Evolutionary conservation across 2,329 filamentous ascomycete genomes (phyloP).

Genomic region (Aspergillus sp.): DNA sequence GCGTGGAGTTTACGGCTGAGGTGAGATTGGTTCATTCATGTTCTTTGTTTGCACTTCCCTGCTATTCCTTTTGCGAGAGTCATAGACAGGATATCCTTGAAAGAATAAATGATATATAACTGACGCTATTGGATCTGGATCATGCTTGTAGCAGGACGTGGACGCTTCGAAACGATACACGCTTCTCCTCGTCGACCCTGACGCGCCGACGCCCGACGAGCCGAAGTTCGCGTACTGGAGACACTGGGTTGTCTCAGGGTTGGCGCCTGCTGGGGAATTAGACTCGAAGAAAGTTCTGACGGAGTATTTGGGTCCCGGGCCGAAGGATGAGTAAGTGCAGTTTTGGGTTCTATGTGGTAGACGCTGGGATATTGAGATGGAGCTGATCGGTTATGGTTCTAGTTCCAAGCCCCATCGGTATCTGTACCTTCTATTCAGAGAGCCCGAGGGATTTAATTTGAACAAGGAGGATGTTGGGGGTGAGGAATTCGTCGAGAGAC

Average conservation of each 20-base stretch:
- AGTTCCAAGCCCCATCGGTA: slow-evolving; percentile 17
- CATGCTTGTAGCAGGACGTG: not conserved
- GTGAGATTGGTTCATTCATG: not conserved
- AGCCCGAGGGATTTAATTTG: slow-evolving; percentile 4
- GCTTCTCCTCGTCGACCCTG: slow-evolving; percentile 15
- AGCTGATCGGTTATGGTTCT: not conserved
- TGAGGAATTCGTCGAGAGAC: slow-evolving; percentile 16
- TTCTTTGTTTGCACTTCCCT: not conserved
- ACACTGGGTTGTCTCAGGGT: slow-evolving; percentile 17
- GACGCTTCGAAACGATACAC: slow-evolving; percentile 7
- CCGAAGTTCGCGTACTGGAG: slow-evolving; percentile 20
- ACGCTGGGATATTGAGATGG: not conserved
- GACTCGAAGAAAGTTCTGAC: slow-evolving; percentile 4
- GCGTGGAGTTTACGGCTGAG: slow-evolving; percentile 7
- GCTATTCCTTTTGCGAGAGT: too few species aligned
- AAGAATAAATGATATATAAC: too few species aligned
- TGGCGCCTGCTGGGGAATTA: not conserved
- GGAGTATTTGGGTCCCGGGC: slow-evolving; percentile 18
- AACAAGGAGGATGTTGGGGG: slow-evolving; percentile 16
- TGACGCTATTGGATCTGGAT: not conserved
- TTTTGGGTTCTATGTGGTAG: not conserved
- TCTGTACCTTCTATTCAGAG: slow-evolving; percentile 15
- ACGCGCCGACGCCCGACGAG: slow-evolving; percentile 18
- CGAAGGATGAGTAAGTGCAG: slow-evolving; percentile 18
- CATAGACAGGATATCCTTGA: too few species aligned